Percentiles rank a stretch among this genome's conserved stretches.
Conservation (phyloP, 495 filamentous ascomycete genomes). For the Penicillium samsonianum region DNA sequence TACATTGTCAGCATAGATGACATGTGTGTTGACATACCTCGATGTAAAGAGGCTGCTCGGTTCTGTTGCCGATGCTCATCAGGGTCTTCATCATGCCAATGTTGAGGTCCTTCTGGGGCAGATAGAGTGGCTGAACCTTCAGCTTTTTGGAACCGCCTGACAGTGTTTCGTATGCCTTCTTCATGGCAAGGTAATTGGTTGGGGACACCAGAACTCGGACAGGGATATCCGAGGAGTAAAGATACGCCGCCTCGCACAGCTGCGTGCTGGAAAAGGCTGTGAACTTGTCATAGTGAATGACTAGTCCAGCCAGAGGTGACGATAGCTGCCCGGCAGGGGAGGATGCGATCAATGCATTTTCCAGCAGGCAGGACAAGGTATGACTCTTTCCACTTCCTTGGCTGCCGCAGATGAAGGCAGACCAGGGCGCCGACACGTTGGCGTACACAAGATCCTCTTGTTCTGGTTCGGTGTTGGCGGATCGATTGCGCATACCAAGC, state of each 20-base stretch:
- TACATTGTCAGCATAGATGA: too few species aligned
- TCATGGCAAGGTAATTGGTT: constrained; percentile 54
- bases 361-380: constrained; percentile 66
- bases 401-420: constrained; percentile 72
- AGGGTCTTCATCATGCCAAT: constrained; percentile 64
- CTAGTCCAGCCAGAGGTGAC: constrained; percentile 59
- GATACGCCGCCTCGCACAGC: constrained; percentile 65
- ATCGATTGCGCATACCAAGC: background rate
- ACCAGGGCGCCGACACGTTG: constrained; percentile 29
- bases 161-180: constrained; percentile 22
- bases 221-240: constrained; percentile 54
- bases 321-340: constrained; percentile 39
- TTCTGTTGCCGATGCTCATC: constrained; percentile 60
- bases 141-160: constrained; percentile 24
- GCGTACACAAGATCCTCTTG: constrained; percentile 1
- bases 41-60: constrained; percentile 58
- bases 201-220: constrained; percentile 65
- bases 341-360: constrained; percentile 48
- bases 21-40: constrained; percentile 33
- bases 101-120: constrained; percentile 60
- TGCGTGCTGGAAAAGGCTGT: constrained; percentile 50
- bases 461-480: background rate
- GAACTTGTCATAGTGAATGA: constrained; percentile 68
- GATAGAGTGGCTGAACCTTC: constrained; percentile 50
- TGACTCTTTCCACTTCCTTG: constrained; percentile 77